phyloP scores from a whole-genome alignment of 2,329 filamentous ascomycete species.

The Sporothrix euskadiensis region DNA sequence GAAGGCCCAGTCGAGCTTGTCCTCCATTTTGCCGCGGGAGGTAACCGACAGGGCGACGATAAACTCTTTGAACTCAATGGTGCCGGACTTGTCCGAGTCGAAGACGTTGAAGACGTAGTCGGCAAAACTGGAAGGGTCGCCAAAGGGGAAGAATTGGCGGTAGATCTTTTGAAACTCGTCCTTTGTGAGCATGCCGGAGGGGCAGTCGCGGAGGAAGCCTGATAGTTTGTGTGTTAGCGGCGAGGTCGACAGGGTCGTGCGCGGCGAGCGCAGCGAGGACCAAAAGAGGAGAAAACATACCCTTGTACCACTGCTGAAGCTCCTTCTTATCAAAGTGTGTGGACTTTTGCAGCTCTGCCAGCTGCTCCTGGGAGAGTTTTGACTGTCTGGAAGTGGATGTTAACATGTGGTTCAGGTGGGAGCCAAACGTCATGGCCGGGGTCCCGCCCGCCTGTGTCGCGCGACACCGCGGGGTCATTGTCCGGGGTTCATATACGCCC shows the following conservation, averaged over 20 bases:
- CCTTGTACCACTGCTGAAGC: slow-evolving; percentile 99
- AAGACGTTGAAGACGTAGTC: slow-evolving; percentile 99
- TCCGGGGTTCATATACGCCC: neutral
- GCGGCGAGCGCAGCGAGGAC: slow-evolving; percentile 1
- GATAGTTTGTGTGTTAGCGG: slow-evolving; percentile 19
- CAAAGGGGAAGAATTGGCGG: slow-evolving; percentile 98
- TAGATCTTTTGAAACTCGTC: slow-evolving; percentile 99
- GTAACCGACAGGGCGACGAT: slow-evolving; percentile 98
- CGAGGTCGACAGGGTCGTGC: neutral
- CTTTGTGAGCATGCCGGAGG: slow-evolving; percentile 93
- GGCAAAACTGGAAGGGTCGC: slow-evolving; percentile 94
- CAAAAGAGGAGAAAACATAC: slow-evolving; percentile 51
- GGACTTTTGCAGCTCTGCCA: slow-evolving; percentile 90
- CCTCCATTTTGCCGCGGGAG: slow-evolving; percentile 96
- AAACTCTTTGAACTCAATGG: slow-evolving; percentile 99
- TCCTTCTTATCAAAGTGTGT: slow-evolving; percentile 99
- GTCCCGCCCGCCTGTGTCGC: neutral
- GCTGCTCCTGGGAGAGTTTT: slow-evolving; percentile 95
- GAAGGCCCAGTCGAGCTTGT: slow-evolving; percentile 99
- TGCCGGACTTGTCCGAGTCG: slow-evolving; percentile 94
- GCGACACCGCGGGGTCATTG: slow-evolving; percentile 12
- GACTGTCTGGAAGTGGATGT: slow-evolving; percentile 69
- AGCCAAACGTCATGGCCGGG: too few species aligned
- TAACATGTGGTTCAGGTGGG: neutral
- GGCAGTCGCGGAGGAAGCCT: slow-evolving; percentile 99